A percentile compares a stretch with the other conserved stretches of the same genome.
Evolutionary conservation across 148 eudicot species (phyloP).

Genomic region (Spergularia bocconei): DNA sequence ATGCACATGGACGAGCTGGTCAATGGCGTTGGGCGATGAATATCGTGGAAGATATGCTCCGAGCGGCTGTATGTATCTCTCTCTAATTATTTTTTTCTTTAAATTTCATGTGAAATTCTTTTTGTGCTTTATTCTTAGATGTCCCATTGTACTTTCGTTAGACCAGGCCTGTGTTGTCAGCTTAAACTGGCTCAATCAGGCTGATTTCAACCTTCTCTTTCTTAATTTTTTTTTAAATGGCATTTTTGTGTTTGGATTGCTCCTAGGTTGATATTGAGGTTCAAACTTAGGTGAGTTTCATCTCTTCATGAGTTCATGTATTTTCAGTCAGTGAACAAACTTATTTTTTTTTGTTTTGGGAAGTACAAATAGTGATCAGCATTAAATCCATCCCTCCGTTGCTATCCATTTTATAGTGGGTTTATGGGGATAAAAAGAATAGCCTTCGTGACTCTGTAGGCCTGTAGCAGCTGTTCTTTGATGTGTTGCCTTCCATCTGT

Average conservation of each 20-base stretch:
- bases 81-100: conserved; percentile 25
- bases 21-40: conserved; percentile 98
- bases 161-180: too few relatives aligned
- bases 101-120: conserved; percentile 36
- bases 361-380: too few relatives aligned
- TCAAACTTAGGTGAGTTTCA: background rate
- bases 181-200: too few relatives aligned
- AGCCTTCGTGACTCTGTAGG: too few relatives aligned
- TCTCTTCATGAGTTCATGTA: conserved; percentile 7
- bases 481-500: too few relatives aligned
- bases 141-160: background rate
- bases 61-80: conserved; percentile 83
- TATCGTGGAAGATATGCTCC: conserved; percentile 97
- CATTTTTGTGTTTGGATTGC: background rate
- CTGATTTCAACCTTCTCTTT: too few relatives aligned
- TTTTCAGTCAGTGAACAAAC: background rate
- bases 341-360: background rate
- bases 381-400: background rate
- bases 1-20: conserved; percentile 89
- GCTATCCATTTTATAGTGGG: background rate
- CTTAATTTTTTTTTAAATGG: too few relatives aligned
- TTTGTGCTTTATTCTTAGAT: conserved; percentile 18
- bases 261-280: background rate
- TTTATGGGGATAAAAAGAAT: too few relatives aligned
- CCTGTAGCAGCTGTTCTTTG: too few relatives aligned